Evolutionary conservation across 805 yeast species (phyloP).

Genomic region (Teunomyces cretensis): DNA sequence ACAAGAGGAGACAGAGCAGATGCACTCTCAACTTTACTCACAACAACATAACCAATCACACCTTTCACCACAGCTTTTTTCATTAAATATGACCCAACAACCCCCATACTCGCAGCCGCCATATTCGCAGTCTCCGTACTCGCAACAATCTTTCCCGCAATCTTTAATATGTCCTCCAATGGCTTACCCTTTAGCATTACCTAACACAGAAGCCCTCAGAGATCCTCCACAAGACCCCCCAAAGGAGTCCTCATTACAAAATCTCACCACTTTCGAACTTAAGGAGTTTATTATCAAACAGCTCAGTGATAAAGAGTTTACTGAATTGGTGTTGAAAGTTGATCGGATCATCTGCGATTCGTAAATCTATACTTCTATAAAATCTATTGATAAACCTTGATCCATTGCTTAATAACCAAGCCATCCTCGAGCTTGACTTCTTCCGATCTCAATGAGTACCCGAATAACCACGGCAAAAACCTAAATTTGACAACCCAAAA

Average conservation of each 20-base stretch:
- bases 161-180: background rate
- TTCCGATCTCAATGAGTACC: slow-evolving; percentile 45
- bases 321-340: slow-evolving; percentile 15
- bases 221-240: background rate
- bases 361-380: slow-evolving; percentile 2
- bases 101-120: background rate
- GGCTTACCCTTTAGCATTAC: background rate
- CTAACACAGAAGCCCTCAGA: background rate
- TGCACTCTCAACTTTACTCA: background rate
- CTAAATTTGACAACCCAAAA: slow-evolving; percentile 59
- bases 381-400: slow-evolving; percentile 24
- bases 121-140: background rate
- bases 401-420: slow-evolving; percentile 56
- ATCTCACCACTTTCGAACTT: slow-evolving; percentile 7
- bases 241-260: background rate
- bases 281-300: slow-evolving; percentile 5
- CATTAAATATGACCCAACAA: background rate
- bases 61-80: background rate
- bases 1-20: background rate
- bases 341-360: slow-evolving; percentile 14
- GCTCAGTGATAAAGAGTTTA: slow-evolving; percentile 14
- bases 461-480: slow-evolving; percentile 44
- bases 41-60: slow-evolving; percentile 1
- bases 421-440: slow-evolving; percentile 54
- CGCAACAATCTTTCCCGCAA: background rate